Evolutionary conservation across 1,284 basidiomycete species (phyloP).

Genomic region (Trametes hirsuta): DNA sequence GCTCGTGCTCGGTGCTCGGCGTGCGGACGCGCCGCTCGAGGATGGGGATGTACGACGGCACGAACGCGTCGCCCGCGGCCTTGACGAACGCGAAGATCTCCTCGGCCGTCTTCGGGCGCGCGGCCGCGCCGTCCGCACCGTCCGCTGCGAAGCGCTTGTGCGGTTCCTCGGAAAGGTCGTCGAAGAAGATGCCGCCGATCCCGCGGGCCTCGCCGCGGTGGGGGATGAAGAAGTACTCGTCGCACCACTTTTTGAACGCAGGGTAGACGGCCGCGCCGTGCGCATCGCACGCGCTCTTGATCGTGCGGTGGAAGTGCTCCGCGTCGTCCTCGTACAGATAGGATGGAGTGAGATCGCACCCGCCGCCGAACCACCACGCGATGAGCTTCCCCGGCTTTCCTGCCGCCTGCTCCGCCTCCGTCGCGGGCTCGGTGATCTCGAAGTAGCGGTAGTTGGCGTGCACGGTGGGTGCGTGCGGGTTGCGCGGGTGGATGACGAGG

Average conservation of each 20-base stretch:
- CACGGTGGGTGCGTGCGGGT: constrained; percentile 90
- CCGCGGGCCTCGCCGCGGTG: constrained; percentile 92
- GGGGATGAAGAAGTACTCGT: constrained; percentile 95
- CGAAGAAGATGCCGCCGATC: constrained; percentile 96
- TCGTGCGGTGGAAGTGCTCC: constrained; percentile 81
- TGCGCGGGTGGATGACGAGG: constrained; percentile 92
- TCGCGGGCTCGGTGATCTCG: constrained; percentile 71
- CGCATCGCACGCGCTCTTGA: constrained; percentile 79
- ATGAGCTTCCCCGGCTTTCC: constrained; percentile 51
- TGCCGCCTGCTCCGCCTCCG: constrained; percentile 37
- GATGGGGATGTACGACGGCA: constrained; percentile 90
- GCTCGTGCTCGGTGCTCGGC: constrained; percentile 65
- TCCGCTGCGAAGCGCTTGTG: constrained; percentile 58
- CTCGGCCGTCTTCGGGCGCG: constrained; percentile 56
- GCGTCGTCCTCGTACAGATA: constrained; percentile 93
- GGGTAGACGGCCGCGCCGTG: constrained; percentile 77
- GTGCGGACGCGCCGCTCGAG: constrained; percentile 59
- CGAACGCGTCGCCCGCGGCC: constrained; percentile 74
- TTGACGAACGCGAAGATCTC: constrained; percentile 81
- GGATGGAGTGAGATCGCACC: constrained; percentile 93
- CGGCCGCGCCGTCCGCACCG: constrained; percentile 28
- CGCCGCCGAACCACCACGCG: constrained; percentile 99
- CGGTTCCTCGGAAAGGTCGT: constrained; percentile 74
- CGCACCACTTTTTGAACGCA: constrained; percentile 94
- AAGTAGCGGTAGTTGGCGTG: constrained; percentile 99